Conservation (phyloP, 2,329 filamentous ascomycete genomes). For the Lithohypha guttulata region DNA sequence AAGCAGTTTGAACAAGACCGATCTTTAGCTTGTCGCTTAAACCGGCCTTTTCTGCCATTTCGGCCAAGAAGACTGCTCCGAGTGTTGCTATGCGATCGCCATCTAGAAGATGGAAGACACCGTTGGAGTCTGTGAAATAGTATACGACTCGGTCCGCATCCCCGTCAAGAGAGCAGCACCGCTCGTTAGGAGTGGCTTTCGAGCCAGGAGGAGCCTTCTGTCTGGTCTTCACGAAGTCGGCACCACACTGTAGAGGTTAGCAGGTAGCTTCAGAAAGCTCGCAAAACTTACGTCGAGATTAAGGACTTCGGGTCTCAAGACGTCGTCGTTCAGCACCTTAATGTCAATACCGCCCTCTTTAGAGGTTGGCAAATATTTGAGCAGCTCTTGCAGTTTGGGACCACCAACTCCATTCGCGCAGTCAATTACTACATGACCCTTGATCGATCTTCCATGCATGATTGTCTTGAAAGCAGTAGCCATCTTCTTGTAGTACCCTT, state of each 20-base stretch:
- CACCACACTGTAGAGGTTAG: conserved; percentile 57
- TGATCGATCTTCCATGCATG: conserved; percentile 63
- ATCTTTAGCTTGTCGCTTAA: conserved; percentile 74
- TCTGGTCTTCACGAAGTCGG: conserved; percentile 95
- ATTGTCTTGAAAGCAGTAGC: conserved; percentile 72
- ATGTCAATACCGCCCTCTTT: conserved; percentile 62
- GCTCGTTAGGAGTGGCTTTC: conserved; percentile 62
- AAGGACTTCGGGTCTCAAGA: conserved; percentile 75
- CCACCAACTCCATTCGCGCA: conserved; percentile 96
- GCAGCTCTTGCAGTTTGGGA: conserved; percentile 73
- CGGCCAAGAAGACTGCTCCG: conserved; percentile 83
- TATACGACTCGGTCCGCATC: conserved; percentile 94
- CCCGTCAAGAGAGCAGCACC: conserved; percentile 85
- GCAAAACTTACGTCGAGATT: conserved; percentile 63
- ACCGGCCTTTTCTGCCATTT: conserved; percentile 70
- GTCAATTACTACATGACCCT: conserved; percentile 71
- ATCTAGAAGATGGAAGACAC: conserved; percentile 82
- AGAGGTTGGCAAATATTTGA: conserved; percentile 66
- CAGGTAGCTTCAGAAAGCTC: conserved; percentile 5
- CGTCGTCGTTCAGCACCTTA: conserved; percentile 84
- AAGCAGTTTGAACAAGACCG: conserved; percentile 92
- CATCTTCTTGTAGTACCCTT: conserved; percentile 92
- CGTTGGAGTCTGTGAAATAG: conserved; percentile 77
- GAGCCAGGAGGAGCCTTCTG: conserved; percentile 79
- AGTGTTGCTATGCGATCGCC: conserved; percentile 95